Base-by-base conservation (phyloP, 768 basidiomycete species). In the Mycena sanguinolenta region DNA sequence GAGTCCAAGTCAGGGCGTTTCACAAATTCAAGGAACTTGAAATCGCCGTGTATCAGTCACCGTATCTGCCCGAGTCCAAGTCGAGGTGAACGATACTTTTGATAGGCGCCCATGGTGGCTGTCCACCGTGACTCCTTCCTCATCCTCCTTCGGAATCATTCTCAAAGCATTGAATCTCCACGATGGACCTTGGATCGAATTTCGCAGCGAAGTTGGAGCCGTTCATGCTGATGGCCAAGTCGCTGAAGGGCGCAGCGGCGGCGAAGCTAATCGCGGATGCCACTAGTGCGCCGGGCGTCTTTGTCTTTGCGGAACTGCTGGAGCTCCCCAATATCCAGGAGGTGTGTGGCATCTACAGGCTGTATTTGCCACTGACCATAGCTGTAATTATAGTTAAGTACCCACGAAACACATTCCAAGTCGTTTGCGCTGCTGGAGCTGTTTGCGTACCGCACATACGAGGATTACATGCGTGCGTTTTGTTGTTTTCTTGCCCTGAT, bases 171-270 rank as follows among this genome's bases (percentile, higher is more conserved):
- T n/a, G n/a, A n/a, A n/a, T n/a, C n/a, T n/a, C n/a, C n/a, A n/a
- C n/a, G n/a, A 92, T 92, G 90, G 91, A 93, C 73, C 79, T 91
- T 9, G 89, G 89, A 66, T 82, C 87, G 30, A 89, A 89, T 76
- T 89, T 90, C 63, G 79, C 88, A 6, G 84, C 90, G 19, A 94
- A 92, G 74, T 86, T 96, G 14, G 96, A 98, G 82, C 95, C 96
- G 0, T 98, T 93, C 80, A 79, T 98, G 50, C 88, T 98, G 69
- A 95, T 98, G 83, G 95, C 92, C 4, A 96, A 97, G 78, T 94
- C 94, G 0, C 89, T 94, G 13, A 97, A 95, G 77, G 97, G 97
- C 1, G 95, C 95, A 0, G 95, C 94, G 0, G 96, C 96, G 0
- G 96, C 95, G 8, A 96, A 97, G 77, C 88, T 97, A 64, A 82